These are phyloP conservation scores for Ceratopteris richardii DNA, from an alignment of 75 land plant species.

Conservation along the genomic window DNA sequence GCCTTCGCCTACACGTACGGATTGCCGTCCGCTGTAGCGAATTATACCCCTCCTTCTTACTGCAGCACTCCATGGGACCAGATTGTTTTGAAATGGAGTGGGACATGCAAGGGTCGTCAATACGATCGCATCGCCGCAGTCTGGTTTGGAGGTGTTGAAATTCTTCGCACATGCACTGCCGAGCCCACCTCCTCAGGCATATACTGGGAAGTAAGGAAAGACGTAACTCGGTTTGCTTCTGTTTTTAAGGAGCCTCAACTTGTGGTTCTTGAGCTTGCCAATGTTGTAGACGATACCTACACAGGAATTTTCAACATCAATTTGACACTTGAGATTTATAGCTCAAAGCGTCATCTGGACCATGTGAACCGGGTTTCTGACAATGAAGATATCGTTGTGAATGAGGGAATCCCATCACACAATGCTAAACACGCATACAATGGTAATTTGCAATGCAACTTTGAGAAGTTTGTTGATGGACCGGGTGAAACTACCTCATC, in stretches of 20 bases:
- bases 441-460: too few species aligned
- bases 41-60: slow-evolving; percentile 41
- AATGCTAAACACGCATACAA: too few species aligned
- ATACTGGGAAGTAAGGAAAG: slow-evolving; percentile 65
- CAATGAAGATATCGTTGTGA: too few species aligned
- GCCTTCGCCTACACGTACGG: slow-evolving; percentile 52
- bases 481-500: too few species aligned
- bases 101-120: slow-evolving; percentile 45
- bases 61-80: slow-evolving; percentile 37
- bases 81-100: slow-evolving; percentile 44
- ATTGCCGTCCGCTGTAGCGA: slow-evolving; percentile 32
- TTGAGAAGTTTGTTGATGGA: too few species aligned
- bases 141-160: slow-evolving; percentile 70
- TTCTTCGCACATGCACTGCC: slow-evolving; percentile 80
- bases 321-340: slow-evolving; percentile 32
- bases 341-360: neutral
- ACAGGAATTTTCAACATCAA: slow-evolving; percentile 67
- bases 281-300: slow-evolving; percentile 47
- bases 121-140: slow-evolving; percentile 66
- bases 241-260: slow-evolving; percentile 27
- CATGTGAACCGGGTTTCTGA: too few species aligned
- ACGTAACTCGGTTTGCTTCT: slow-evolving; percentile 52
- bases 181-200: slow-evolving; percentile 52
- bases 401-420: too few species aligned
- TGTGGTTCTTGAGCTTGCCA: slow-evolving; percentile 48